Base-by-base conservation (phyloP, 2,329 filamentous ascomycete genomes). In the Grosmannia serpens region DNA sequence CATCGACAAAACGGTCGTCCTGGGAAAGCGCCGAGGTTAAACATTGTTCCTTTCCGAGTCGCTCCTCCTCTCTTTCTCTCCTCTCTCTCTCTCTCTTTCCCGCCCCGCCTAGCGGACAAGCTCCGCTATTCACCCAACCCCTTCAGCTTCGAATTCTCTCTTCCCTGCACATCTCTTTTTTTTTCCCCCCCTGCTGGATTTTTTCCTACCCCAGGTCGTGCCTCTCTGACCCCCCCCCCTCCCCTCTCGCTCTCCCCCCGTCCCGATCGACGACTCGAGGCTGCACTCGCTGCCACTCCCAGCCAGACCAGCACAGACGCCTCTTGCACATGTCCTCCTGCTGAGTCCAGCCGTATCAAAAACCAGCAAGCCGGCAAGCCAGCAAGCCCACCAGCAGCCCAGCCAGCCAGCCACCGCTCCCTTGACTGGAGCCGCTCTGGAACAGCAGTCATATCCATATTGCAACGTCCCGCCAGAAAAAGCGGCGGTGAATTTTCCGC, bases 71-170 rank as follows among this genome's bases (percentile, higher is more conserved):
- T 17, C 35, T 38, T 20, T 7, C n/a, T 20, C 44, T 49, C 27
- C 35, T 38, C 27, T 7, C n/a, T 20, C 44, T 49, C 27, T 27
- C 46, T 46, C 27, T n/a, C 38, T 50, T 51, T 51, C 44, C 55
- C 46, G 55, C 55, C 55, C 55, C 55, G 55, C 55, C 55, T 24
- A 41, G n/a, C 46, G 24, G 27, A 31, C 52, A n/a, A 35, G 46
- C 55, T 56, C 46, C 55, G 55, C 46, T 50, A 56, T 56, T 56
- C 46, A 41, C 55, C 46, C 46, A 56, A 56, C 54, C 46, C 44
- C 55, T 56, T 56, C 55, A 51, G 54, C 54, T 56, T 56, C 54
- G 44, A 49, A 35, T 56, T 56, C 54, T 56, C 54, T 29, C 52
- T 50, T 27, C 47, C 26, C 47, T 27, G 31, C 31, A 50, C 31